Evolutionary conservation across 768 basidiomycete genomes (phyloP), one percentile per base, ranked within the genome.

Genomic region (Panaeolus papilionaceus): DNA sequence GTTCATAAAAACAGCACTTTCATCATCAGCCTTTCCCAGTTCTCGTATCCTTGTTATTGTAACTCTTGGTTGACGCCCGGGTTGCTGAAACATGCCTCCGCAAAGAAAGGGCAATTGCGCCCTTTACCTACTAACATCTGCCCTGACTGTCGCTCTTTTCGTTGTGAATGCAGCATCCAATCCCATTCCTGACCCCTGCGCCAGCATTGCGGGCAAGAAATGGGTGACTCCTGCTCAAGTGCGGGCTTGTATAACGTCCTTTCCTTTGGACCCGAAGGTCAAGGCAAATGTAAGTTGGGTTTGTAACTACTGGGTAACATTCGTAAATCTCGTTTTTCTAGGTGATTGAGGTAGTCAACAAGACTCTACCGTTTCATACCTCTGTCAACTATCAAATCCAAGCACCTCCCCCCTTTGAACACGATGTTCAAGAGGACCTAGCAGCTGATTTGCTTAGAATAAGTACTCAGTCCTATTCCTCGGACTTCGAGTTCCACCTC

Each of bases 371-470:
- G 14, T 89, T 90, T 72, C 88, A 89, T 72, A 86, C 88, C 0
- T 89, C 88, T 1, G 82, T 85, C 37, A 89, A 88, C 76, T 89
- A 89, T 66, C 83, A 88, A 74, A 80, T 86, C 42, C 77, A 79
- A 63, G 88, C 88, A 1, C 87, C 87, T 0, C 72, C 75, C 18
- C 88, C 88, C 4, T 89, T 86, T 72, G 73, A 80, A 10, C 68
- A 77, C 2, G 86, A 88, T 67, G 87, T 89, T 7, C 87, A 88
- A 66, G 87, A 88, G 70, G 84, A 90, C 71, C 71, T 89, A 10
- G 73, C 80, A 18, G 79, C 76, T 14, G 87, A 88, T 73, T 75
- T 89, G 54, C 81, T 80, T 7, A 79, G 85, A 45, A 87, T 88
- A 67, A 80, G 77, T 49, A 68, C 69, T 18, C 80, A 81, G 66